Conservation (phyloP, 108 stramenopile genomes). For the Fragilariopsis cylindrus region DNA sequence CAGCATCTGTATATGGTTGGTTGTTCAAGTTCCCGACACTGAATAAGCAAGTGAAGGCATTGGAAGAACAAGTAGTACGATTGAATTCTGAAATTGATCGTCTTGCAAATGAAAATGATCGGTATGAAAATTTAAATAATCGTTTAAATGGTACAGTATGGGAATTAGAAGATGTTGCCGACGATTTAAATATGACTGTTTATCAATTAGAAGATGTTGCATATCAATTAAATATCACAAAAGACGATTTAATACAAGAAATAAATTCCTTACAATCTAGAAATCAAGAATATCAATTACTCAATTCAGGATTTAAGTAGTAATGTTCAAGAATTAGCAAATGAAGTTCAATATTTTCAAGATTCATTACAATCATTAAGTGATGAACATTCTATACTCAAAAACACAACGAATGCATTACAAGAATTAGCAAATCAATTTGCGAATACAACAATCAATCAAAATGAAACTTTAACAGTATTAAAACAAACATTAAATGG, state of each 20-base stretch:
- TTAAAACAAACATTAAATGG: slow-evolving; percentile 11
- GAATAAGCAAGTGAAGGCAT: slow-evolving; percentile 30
- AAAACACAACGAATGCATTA: slow-evolving; percentile 22
- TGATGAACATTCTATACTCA: slow-evolving; percentile 22
- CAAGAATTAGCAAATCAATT: slow-evolving; percentile 4
- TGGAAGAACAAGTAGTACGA: slow-evolving; percentile 31
- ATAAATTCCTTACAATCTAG: slow-evolving; percentile 21
- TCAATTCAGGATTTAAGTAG: slow-evolving; percentile 30
- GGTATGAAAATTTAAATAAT: slow-evolving; percentile 28
- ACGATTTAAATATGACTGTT: slow-evolving; percentile 24
- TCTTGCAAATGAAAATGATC: slow-evolving; percentile 34
- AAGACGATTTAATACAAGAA: slow-evolving; percentile 9
- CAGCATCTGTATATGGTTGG: slow-evolving; percentile 24
- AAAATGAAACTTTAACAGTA: slow-evolving; percentile 22
- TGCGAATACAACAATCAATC: slow-evolving; percentile 1
- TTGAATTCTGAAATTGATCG: slow-evolving; percentile 17
- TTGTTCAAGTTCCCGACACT: slow-evolving; percentile 41
- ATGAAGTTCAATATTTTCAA: slow-evolving; percentile 26
- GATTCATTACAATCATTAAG: slow-evolving; percentile 15
- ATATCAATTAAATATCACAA: slow-evolving; percentile 22
- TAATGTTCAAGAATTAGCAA: slow-evolving; percentile 10
- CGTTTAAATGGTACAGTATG: slow-evolving; percentile 20
- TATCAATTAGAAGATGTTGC: slow-evolving; percentile 16
- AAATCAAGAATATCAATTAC: slow-evolving; percentile 15
- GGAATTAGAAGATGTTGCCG: slow-evolving; percentile 25